phyloP scores from a whole-genome alignment of 78 protist species.

The Capsaspora owczarzaki region DNA sequence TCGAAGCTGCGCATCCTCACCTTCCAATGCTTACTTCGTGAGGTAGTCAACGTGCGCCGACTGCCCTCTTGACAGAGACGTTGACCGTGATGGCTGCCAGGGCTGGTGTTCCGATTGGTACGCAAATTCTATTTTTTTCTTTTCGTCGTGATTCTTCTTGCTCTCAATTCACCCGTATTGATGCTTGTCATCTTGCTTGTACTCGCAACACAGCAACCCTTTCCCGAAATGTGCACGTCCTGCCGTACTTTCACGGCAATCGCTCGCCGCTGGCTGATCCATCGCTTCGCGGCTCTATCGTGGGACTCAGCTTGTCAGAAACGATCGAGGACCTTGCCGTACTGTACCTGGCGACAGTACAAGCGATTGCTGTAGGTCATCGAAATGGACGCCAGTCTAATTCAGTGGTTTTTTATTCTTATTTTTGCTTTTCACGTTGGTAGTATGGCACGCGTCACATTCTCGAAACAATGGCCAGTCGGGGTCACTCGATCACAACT shows the following conservation, averaged over 20 bases:
- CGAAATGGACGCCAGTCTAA: neutral
- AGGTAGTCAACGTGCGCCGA: too few species aligned
- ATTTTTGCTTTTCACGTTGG: neutral
- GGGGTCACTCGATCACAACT: conserved; percentile 7
- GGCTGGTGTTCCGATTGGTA: too few species aligned
- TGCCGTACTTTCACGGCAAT: conserved; percentile 34
- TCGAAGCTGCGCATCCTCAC: too few species aligned
- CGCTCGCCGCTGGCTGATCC: conserved; percentile 43
- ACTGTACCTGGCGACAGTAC: conserved; percentile 13
- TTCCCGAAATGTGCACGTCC: conserved; percentile 5
- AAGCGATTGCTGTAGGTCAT: neutral
- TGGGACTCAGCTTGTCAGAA: conserved; percentile 8
- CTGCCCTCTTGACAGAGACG: too few species aligned
- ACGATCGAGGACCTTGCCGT: neutral
- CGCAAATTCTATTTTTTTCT: too few species aligned
- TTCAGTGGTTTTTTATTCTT: neutral
- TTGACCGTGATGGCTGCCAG: too few species aligned
- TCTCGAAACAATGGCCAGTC: conserved; percentile 5
- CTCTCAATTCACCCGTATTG: too few species aligned
- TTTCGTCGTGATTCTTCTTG: too few species aligned
- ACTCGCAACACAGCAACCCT: too few species aligned
- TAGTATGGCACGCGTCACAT: conserved; percentile 27
- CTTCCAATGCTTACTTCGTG: too few species aligned
- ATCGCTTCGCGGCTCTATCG: conserved; percentile 1
- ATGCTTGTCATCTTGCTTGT: too few species aligned